Evolutionary conservation across 768 basidiomycete species (phyloP).

Genomic region (Amanita brunnescens): DNA sequence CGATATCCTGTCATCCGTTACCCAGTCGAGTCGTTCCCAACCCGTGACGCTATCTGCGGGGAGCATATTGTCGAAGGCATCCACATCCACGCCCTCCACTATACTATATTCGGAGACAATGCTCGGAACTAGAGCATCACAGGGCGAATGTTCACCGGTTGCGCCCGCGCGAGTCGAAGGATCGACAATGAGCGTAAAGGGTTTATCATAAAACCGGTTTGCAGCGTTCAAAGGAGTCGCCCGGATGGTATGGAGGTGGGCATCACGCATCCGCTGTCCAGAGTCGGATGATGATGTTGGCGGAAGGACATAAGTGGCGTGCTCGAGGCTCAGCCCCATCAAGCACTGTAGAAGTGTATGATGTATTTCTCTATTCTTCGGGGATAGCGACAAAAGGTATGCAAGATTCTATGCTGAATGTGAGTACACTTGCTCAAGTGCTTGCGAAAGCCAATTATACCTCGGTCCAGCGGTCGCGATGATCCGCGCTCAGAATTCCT

Average conservation of each 20-base stretch:
- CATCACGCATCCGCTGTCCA: slow-evolving; percentile 39
- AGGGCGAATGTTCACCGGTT: slow-evolving; percentile 85
- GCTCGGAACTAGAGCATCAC: slow-evolving; percentile 85
- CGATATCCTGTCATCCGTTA: slow-evolving; percentile 49
- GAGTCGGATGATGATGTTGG: slow-evolving; percentile 16
- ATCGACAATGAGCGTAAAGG: slow-evolving; percentile 76
- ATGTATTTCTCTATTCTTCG: slow-evolving; percentile 51
- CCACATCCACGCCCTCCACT: slow-evolving; percentile 51
- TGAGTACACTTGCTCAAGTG: not conserved
- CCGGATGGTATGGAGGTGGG: slow-evolving; percentile 69
- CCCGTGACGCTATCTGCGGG: slow-evolving; percentile 11
- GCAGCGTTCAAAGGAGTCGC: slow-evolving; percentile 49
- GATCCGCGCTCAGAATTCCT: slow-evolving; percentile 69
- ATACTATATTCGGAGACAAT: slow-evolving; percentile 80
- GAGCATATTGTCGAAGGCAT: slow-evolving; percentile 27
- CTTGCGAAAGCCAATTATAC: slow-evolving; percentile 32
- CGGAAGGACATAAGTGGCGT: slow-evolving; percentile 43
- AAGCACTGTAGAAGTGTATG: slow-evolving; percentile 64
- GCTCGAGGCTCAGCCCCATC: slow-evolving; percentile 76
- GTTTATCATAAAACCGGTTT: slow-evolving; percentile 91
- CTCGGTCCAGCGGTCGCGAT: slow-evolving; percentile 73
- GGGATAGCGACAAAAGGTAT: slow-evolving; percentile 58
- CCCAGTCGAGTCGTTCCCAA: slow-evolving; percentile 72
- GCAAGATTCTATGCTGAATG: slow-evolving; percentile 45
- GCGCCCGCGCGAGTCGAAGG: slow-evolving; percentile 78